Base-by-base conservation (phyloP, 441 rosid species). In the Hura crepitans region DNA sequence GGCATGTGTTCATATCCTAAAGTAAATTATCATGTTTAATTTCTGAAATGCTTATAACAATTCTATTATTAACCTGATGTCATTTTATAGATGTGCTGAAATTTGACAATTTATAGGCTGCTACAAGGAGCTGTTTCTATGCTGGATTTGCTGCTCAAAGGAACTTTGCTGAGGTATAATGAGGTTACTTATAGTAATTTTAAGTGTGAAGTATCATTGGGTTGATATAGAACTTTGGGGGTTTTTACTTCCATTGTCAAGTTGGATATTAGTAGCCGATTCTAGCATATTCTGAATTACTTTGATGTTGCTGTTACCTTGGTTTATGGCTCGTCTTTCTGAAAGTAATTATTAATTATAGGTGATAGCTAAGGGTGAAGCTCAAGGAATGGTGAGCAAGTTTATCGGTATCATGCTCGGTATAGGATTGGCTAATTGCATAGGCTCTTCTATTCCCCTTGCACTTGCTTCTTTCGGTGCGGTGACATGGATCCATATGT, bases 101-200 rank as follows among this genome's bases (percentile, higher is more conserved):
- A 62, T 50, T 65, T 79, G 60, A n/a, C 70, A 68, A 60, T 71
- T 71, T 68, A 42, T 85, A 93, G 97, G 92, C 97, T 54, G 91
- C 97, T 70, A 92, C 99, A 45, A 86, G 89, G 78, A 94, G 96
- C 82, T 94, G 97, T 81, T 94, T 94, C 70, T 84, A 86, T 80
- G 97, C 99, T 85, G 99, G 99, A 67, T 94, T 94, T 86, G 99
- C 97, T 77, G 96, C 96, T 81, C 91, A 87, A 77, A 90, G 97
- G 75, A 94, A 94, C 88, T 94, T 94, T 74, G 99, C 99, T 42
- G 99, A 94, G 97, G 98, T 93, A 70, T 62, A 62, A 56, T 45
- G 30, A 42, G n/a, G 11, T 76, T 79, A n/a, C 57, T 30, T 59
- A 43, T 56, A 67, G 37, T 55, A 78, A 63, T 53, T 64, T 35